Conservation (phyloP, 306 rosid species). For the Ormosia emarginata region DNA sequence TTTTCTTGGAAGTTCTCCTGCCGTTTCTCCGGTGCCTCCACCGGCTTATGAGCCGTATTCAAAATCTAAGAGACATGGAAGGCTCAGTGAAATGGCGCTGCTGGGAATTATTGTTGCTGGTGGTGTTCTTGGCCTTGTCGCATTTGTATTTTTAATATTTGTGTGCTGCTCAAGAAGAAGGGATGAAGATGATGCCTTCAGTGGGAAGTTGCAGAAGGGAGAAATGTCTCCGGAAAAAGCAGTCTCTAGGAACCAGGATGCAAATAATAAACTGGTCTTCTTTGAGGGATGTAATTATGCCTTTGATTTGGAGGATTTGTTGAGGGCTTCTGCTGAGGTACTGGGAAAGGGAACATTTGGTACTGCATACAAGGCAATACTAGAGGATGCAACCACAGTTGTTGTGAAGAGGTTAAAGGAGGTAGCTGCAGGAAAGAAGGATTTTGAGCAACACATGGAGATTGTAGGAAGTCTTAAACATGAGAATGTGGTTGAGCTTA, state of each 20-base stretch:
- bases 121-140: conserved; percentile 53
- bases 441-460: conserved; percentile 48
- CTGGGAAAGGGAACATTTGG: conserved; percentile 46
- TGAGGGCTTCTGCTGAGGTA: conserved; percentile 52
- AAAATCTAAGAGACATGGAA: conserved; percentile 35
- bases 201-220: conserved; percentile 71
- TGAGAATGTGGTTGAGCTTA: conserved; percentile 41
- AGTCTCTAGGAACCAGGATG: conserved; percentile 77
- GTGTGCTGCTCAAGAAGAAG: conserved; percentile 57
- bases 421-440: conserved; percentile 44
- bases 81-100: conserved; percentile 61
- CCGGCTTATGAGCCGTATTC: conserved; percentile 29
- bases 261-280: conserved; percentile 43
- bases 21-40: conserved; percentile 40
- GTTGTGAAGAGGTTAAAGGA: conserved; percentile 50
- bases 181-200: conserved; percentile 35
- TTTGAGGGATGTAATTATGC: conserved; percentile 46
- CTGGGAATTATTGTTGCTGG: conserved; percentile 61
- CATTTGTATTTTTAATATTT: conserved; percentile 49
- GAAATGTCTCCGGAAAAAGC: conserved; percentile 83
- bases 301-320: conserved; percentile 44
- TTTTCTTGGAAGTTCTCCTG: conserved; percentile 28
- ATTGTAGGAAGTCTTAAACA: conserved; percentile 39
- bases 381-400: conserved; percentile 42
- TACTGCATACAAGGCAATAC: conserved; percentile 42